Evolutionary conservation across 495 filamentous ascomycete species (phyloP).

Genomic region (Neurospora pannonica): DNA sequence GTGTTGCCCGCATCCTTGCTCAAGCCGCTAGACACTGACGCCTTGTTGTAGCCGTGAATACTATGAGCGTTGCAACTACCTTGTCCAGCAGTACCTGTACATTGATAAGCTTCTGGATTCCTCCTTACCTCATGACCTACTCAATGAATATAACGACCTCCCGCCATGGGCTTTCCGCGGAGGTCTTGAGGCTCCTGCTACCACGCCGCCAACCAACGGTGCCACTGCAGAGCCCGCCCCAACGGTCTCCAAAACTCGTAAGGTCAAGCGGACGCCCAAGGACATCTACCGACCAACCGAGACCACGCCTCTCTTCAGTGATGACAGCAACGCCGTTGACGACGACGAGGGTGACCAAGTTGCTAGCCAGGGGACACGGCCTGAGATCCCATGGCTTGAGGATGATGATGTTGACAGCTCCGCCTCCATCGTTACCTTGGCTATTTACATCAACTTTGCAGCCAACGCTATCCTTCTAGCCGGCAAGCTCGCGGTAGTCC

Average conservation of each 20-base stretch:
- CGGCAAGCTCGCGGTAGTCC: conserved; percentile 71
- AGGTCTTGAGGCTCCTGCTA: conserved; percentile 43
- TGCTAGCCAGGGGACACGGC: conserved; percentile 16
- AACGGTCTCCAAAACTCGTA: conserved; percentile 9
- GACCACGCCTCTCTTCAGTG: conserved; percentile 49
- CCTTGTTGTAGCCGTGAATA: conserved; percentile 50
- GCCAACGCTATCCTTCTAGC: conserved; percentile 71
- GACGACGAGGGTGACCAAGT: conserved; percentile 17
- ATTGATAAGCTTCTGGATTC: conserved; percentile 88
- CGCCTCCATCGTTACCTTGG: conserved; percentile 59
- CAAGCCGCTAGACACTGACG: background rate
- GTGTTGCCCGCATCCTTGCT: conserved; percentile 7
- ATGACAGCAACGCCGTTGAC: conserved; percentile 21
- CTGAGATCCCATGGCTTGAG: conserved; percentile 46
- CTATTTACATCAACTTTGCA: conserved; percentile 79
- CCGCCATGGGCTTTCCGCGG: conserved; percentile 26
- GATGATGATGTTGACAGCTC: conserved; percentile 51
- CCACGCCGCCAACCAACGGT: conserved; percentile 26
- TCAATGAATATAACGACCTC: conserved; percentile 71
- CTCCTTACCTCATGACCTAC: conserved; percentile 71
- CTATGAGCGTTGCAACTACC: conserved; percentile 72
- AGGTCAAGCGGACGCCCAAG: conserved; percentile 63
- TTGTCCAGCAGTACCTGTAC: conserved; percentile 82
- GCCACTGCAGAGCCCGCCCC: conserved; percentile 31
- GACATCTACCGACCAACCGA: conserved; percentile 74